These are phyloP conservation scores for Alternaria infectoria DNA, from an alignment of 2,329 filamentous ascomycete genomes.

Conservation along the genomic window DNA sequence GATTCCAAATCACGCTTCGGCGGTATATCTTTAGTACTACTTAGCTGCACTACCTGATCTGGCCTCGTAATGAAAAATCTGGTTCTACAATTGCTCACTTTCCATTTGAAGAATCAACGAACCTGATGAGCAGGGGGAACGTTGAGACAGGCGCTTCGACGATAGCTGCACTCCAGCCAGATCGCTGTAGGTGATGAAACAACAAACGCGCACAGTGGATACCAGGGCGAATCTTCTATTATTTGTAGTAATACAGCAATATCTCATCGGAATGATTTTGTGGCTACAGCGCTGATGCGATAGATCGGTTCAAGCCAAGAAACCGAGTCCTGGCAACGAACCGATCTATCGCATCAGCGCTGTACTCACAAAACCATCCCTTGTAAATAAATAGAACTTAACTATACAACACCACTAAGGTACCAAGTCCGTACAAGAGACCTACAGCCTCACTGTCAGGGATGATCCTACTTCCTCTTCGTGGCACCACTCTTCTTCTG, in stretches of 20 bases:
- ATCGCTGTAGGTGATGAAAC: background rate
- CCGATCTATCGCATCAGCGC: background rate
- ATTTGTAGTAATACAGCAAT: background rate
- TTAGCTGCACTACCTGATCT: background rate
- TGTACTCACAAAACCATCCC: background rate
- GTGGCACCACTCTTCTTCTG: slow-evolving; percentile 37
- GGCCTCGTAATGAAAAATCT: background rate
- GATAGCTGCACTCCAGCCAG: background rate
- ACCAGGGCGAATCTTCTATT: background rate
- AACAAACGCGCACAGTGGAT: background rate
- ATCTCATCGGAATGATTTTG: background rate
- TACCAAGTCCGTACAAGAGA: background rate
- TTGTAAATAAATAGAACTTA: background rate
- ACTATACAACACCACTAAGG: background rate
- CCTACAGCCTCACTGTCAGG: background rate
- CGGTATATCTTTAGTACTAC: background rate
- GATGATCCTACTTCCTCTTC: slow-evolving; percentile 35
- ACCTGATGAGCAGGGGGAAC: background rate
- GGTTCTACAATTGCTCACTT: background rate
- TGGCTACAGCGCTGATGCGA: background rate
- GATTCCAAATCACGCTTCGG: background rate
- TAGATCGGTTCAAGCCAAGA: background rate
- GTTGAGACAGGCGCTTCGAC: background rate
- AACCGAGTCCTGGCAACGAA: background rate
- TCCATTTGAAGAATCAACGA: background rate